Evolutionary conservation across 768 basidiomycete species (phyloP), one percentile per base, ranked within the genome.

Genomic region (Cystobasidium onofrii): DNA sequence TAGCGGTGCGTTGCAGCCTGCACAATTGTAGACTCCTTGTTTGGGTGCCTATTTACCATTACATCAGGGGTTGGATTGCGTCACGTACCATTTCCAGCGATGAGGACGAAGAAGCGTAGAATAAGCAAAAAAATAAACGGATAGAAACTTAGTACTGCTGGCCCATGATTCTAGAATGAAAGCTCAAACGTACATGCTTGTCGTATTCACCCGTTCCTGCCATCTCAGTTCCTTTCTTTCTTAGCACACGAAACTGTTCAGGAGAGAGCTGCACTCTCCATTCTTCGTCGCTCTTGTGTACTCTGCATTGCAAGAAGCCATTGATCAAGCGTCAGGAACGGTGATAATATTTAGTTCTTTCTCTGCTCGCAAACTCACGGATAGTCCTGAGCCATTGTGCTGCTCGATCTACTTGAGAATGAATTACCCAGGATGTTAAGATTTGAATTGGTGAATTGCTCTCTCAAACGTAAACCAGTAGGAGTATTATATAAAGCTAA

Each of bases 181-280:
- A n/a, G n/a, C n/a, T 17, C 3, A 41, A 12, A 52, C 69, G n/a
- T 39, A 71, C 69, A 34, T 71, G 52, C 55, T 55, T 57, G 55
- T 79, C 76, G 55, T 77, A 77, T 63, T 77, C 76, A 13, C 78
- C 77, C 6, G 77, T 73, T 3, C 76, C 76, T 0, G 78, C 75
- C 29, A 43, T 27, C 29, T 79, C 78, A 0, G 78, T 79, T 4
- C 78, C 78, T 44, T 78, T 75, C 74, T 76, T 62, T 10, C 78
- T 73, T 1, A 79, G 60, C 64, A 79, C 74, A 74, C 76, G 75
- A 61, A 77, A 77, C 69, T 79, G 77, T 57, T 77, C 77, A 13
- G 71, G 55, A 1, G 64, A 33, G 25, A 79, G 73, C 73, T 76
- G 50, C 0, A 69, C 44, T n/a, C 63, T 62, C 77, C 77, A 79